These are phyloP conservation scores for Phellopilus nigrolimitatus DNA, from an alignment of 1,284 basidiomycete genomes.

Conservation along the genomic window DNA sequence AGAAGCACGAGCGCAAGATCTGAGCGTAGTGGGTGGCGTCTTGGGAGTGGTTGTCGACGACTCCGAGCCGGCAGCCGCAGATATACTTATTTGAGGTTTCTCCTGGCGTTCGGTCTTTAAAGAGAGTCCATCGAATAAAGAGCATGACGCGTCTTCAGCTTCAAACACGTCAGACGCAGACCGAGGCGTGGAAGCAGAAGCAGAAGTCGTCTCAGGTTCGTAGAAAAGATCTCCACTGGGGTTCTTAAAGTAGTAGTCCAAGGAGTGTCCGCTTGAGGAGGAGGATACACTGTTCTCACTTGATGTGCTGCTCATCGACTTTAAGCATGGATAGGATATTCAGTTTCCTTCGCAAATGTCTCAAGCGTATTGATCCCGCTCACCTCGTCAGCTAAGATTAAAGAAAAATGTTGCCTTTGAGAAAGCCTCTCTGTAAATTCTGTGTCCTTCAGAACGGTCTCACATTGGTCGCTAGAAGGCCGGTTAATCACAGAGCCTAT, in stretches of 20 bases:
- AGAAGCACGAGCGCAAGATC: background rate
- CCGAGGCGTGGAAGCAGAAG: too few species aligned
- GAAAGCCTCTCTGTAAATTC: background rate
- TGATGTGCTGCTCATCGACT: background rate
- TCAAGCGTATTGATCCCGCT: background rate
- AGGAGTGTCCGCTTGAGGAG: background rate
- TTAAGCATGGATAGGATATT: background rate
- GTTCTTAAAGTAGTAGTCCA: constrained; percentile 2
- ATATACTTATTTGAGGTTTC: too few species aligned
- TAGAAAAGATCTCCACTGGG: background rate
- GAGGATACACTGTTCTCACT: background rate
- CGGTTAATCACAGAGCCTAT: too few species aligned
- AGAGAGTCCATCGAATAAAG: too few species aligned
- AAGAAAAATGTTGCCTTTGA: background rate
- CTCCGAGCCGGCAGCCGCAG: too few species aligned
- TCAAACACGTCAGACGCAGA: too few species aligned
- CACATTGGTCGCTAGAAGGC: background rate
- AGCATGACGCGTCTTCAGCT: too few species aligned
- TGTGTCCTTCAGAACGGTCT: background rate
- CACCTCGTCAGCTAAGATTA: background rate
- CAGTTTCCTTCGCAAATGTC: background rate
- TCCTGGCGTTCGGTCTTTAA: too few species aligned
- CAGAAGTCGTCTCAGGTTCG: background rate
- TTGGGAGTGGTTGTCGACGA: background rate
- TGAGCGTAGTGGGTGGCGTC: background rate